Percentiles rank a stretch among this genome's conserved stretches.
phyloP scores from a whole-genome alignment of 2,329 filamentous ascomycete species.

The Magnaporthales sp. region DNA sequence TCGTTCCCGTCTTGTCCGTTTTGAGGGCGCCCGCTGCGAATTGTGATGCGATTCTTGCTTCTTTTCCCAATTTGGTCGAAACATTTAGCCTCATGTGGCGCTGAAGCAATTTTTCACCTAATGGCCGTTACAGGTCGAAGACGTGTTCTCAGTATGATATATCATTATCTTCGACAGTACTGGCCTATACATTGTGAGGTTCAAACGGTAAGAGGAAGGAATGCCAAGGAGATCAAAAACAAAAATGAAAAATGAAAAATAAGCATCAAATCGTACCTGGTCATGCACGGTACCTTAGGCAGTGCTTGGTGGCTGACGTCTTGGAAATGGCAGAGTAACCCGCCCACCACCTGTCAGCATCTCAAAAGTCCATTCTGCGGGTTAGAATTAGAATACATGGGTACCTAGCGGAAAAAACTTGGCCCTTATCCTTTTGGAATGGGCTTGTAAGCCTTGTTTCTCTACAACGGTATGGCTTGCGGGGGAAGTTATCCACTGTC shows the following conservation, averaged over 20 bases:
- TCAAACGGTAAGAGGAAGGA: neutral
- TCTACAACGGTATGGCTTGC: neutral
- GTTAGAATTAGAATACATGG: neutral
- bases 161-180: neutral
- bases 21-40: neutral
- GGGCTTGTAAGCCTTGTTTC: neutral
- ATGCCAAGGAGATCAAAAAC: neutral
- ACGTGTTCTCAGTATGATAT: neutral
- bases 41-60: neutral
- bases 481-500: neutral
- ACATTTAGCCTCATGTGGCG: neutral
- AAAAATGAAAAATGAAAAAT: neutral
- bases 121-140: neutral
- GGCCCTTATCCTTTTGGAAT: neutral
- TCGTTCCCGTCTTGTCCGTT: neutral
- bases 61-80: neutral
- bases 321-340: neutral
- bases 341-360: neutral
- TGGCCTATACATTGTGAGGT: neutral
- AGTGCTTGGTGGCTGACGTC: neutral
- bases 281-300: neutral
- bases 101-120: neutral
- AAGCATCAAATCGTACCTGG: neutral
- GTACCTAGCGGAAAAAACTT: neutral
- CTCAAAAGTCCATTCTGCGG: neutral